Conservation (phyloP, 805 yeast genomes). For the Zygotorulaspora florentina region DNA sequence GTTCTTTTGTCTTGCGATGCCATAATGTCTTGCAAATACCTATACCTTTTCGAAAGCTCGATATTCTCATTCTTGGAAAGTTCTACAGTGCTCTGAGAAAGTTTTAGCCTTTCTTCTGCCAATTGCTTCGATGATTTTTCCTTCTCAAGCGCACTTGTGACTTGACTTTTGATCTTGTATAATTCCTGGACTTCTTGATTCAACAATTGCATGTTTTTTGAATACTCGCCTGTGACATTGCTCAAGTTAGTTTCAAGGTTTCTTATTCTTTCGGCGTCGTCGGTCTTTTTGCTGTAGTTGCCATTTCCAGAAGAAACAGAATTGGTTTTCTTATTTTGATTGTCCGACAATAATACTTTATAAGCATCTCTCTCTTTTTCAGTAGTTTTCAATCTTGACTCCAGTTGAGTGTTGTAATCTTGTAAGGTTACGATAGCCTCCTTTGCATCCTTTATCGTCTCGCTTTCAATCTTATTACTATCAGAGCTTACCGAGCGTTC, state of each 20-base stretch:
- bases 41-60: slow-evolving; percentile 40
- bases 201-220: slow-evolving; percentile 46
- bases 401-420: slow-evolving; percentile 50
- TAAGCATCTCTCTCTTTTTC: slow-evolving; percentile 69
- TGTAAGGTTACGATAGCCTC: slow-evolving; percentile 63
- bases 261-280: slow-evolving; percentile 16
- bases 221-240: slow-evolving; percentile 33
- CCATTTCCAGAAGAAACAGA: background rate
- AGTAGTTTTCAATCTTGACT: slow-evolving; percentile 49
- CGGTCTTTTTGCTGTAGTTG: slow-evolving; percentile 1
- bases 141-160: slow-evolving; percentile 48
- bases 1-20: slow-evolving; percentile 47
- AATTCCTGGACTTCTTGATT: slow-evolving; percentile 43
- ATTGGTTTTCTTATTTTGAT: background rate
- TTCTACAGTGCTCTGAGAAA: slow-evolving; percentile 40
- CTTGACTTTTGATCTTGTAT: slow-evolving; percentile 42
- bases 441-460: slow-evolving; percentile 58
- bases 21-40: slow-evolving; percentile 41
- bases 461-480: slow-evolving; percentile 35
- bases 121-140: slow-evolving; percentile 53
- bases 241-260: slow-evolving; percentile 26
- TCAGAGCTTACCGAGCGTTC: slow-evolving; percentile 39
- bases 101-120: slow-evolving; percentile 47
- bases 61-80: slow-evolving; percentile 43
- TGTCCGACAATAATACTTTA: slow-evolving; percentile 26